These are phyloP conservation scores for Microsporum audouinii DNA, from an alignment of 2,329 filamentous ascomycete species.

Conservation along the genomic window DNA sequence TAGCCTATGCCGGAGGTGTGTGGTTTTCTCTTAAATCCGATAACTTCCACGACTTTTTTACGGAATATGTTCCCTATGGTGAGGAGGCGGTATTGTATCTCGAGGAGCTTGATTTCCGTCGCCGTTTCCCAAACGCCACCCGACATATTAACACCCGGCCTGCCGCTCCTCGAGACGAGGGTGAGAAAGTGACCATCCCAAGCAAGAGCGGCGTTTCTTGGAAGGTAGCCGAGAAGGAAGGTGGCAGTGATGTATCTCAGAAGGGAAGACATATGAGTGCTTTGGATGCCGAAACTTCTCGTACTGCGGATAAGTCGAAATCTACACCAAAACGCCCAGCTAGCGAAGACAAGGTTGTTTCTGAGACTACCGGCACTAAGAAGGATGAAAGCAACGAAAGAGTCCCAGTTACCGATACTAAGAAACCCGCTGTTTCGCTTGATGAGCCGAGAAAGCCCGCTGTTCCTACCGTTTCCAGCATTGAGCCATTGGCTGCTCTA, in stretches of 20 bases:
- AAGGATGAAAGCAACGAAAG: conserved; percentile 17
- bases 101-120: conserved; percentile 86
- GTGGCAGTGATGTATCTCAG: conserved; percentile 47
- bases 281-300: conserved; percentile 17
- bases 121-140: conserved; percentile 57
- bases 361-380: conserved; percentile 14
- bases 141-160: conserved; percentile 36
- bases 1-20: conserved; percentile 77
- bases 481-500: conserved; percentile 68
- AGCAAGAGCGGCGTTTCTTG: conserved; percentile 77
- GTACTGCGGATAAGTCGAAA: conserved; percentile 22
- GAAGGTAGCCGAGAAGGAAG: conserved; percentile 54
- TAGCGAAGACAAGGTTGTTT: conserved; percentile 22
- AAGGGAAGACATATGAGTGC: conserved; percentile 40
- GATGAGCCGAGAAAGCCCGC: conserved; percentile 29
- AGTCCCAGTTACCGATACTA: conserved; percentile 32
- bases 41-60: conserved; percentile 99
- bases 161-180: conserved; percentile 37
- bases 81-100: conserved; percentile 92
- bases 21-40: conserved; percentile 90
- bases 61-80: conserved; percentile 87
- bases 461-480: conserved; percentile 45
- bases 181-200: conserved; percentile 68
- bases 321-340: conserved; percentile 22
- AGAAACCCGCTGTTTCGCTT: conserved; percentile 18